Evolutionary conservation across 345 rosid genomes (phyloP).

Genomic region (Gossypium bickii): DNA sequence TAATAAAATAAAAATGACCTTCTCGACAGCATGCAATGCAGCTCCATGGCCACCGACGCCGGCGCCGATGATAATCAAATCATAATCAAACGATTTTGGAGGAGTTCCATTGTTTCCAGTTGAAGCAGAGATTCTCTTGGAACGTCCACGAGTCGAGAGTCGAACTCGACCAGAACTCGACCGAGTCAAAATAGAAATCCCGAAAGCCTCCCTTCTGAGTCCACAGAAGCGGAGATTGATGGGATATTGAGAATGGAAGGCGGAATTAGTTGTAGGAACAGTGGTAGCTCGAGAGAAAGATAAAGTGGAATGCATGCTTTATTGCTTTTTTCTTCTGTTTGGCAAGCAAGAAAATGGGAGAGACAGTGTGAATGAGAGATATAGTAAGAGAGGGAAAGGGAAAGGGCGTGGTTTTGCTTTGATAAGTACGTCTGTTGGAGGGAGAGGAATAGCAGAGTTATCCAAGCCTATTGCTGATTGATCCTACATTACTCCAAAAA

Average conservation of each 20-base stretch:
- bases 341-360: background rate
- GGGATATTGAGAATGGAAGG: conserved; percentile 20
- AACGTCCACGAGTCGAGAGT: conserved; percentile 13
- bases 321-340: conserved; percentile 22
- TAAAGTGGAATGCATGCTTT: conserved; percentile 55
- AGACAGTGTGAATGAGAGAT: background rate
- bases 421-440: conserved; percentile 37
- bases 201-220: conserved; percentile 60
- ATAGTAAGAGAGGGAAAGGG: conserved; percentile 6
- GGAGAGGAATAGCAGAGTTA: conserved; percentile 45
- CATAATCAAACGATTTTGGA: conserved; percentile 76
- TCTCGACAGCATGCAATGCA: conserved; percentile 94
- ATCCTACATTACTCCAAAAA: background rate
- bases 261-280: conserved; percentile 32
- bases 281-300: conserved; percentile 39
- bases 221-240: conserved; percentile 75
- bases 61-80: conserved; percentile 87
- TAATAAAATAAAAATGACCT: conserved; percentile 34
- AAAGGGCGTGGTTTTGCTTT: conserved; percentile 16
- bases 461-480: conserved; percentile 36
- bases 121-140: conserved; percentile 36
- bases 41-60: conserved; percentile 99
- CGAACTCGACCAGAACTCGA: conserved; percentile 19
- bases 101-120: conserved; percentile 52
- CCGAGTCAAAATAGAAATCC: conserved; percentile 23